Evolutionary conservation across 345 rosid species (phyloP).

Genomic region (Arabidopsis thaliana): TAIR10.1 NC_003075.7:10118501-10119000

Average conservation of each 20-base stretch:
- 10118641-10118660: background rate
- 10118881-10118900: conserved; percentile 72
- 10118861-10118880: conserved; percentile 59
- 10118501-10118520: background rate
- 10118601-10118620: background rate
- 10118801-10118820: background rate
- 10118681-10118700: background rate
- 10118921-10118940: conserved; percentile 86
- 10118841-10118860: conserved; percentile 53
- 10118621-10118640: background rate
- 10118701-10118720: background rate
- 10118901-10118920: conserved; percentile 62
- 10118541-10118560: background rate
- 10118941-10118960: conserved; percentile 89
- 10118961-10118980: conserved; percentile 92
- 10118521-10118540: conserved; percentile 25
- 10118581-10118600: background rate
- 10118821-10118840: background rate
- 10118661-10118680: background rate
- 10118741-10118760: background rate
- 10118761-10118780: too few relatives aligned
- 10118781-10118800: background rate
- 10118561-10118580: background rate
- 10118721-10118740: background rate
- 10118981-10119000: conserved; percentile 93